Conservation (phyloP, 352 stramenopile species). For the Globisporangium echinulatum region DNA sequence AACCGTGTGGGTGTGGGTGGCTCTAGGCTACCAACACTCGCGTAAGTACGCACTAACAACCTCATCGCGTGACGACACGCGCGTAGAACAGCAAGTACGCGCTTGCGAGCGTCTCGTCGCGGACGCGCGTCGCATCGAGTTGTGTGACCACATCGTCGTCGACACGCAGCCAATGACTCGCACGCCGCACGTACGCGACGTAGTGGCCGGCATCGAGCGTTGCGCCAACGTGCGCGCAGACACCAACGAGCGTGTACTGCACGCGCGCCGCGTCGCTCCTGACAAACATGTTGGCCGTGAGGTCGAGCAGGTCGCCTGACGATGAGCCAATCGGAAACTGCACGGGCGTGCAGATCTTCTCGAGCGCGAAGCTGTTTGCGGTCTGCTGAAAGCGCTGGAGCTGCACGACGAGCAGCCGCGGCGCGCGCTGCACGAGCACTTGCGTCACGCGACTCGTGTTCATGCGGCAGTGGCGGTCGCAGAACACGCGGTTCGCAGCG, state of each 20-base stretch:
- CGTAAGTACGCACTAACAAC: neutral
- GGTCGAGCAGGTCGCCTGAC: conserved; percentile 31
- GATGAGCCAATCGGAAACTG: conserved; percentile 38
- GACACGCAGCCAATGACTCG: conserved; percentile 51
- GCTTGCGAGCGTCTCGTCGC: conserved; percentile 40
- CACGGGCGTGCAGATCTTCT: conserved; percentile 54
- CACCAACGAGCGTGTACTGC: conserved; percentile 51
- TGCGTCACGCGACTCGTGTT: conserved; percentile 72
- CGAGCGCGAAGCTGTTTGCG: conserved; percentile 16
- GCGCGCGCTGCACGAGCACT: conserved; percentile 57
- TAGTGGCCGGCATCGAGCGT: conserved; percentile 70
- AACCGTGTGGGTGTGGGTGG: too few species aligned
- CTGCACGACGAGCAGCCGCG: conserved; percentile 47
- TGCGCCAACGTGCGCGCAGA: conserved; percentile 66
- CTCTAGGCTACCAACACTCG: neutral
- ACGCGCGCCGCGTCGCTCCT: conserved; percentile 32
- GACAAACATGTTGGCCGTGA: conserved; percentile 65
- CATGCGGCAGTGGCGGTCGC: conserved; percentile 48
- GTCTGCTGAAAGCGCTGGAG: conserved; percentile 69
- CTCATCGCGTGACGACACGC: conserved; percentile 10
- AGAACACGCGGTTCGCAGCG: conserved; percentile 66
- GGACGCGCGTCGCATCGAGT: conserved; percentile 37
- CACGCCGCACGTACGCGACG: conserved; percentile 44
- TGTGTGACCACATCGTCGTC: conserved; percentile 59
- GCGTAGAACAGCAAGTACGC: conserved; percentile 79